These are phyloP conservation scores for Remersonia thermophila DNA, from an alignment of 2,329 filamentous ascomycete genomes.

Conservation along the genomic window DNA sequence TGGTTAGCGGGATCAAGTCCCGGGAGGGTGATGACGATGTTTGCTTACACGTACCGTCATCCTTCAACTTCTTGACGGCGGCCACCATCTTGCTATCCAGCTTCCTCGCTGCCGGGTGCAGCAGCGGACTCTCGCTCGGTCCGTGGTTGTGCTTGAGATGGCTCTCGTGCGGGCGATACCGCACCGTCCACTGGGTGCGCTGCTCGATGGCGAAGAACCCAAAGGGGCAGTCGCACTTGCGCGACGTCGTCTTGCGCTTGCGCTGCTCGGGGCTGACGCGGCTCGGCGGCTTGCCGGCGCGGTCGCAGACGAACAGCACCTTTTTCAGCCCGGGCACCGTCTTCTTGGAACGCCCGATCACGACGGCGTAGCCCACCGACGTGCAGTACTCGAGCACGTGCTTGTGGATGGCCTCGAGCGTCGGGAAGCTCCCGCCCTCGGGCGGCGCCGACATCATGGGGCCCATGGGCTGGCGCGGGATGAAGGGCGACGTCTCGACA, in stretches of 20 bases:
- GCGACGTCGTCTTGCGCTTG: conserved; percentile 54
- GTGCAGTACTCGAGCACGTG: conserved; percentile 53
- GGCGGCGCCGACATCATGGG: conserved; percentile 50
- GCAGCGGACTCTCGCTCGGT: conserved; percentile 53
- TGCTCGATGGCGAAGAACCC: conserved; percentile 60
- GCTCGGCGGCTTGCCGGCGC: conserved; percentile 49
- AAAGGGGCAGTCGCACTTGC: conserved; percentile 56
- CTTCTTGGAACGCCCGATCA: conserved; percentile 57
- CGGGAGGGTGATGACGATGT: neutral
- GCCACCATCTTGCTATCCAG: conserved; percentile 56
- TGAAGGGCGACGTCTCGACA: conserved; percentile 36
- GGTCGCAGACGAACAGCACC: conserved; percentile 54
- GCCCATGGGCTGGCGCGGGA: conserved; percentile 43
- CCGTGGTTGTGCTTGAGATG: conserved; percentile 53
- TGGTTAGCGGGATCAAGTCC: conserved; percentile 5
- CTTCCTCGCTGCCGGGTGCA: conserved; percentile 53
- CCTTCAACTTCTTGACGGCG: conserved; percentile 53
- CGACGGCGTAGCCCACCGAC: conserved; percentile 54
- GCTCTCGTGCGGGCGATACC: conserved; percentile 46
- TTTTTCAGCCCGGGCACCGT: conserved; percentile 55
- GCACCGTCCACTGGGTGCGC: conserved; percentile 53
- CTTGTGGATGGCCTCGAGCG: conserved; percentile 52
- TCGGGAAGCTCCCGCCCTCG: conserved; percentile 51
- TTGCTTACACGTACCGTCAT: conserved; percentile 40
- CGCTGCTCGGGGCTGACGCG: conserved; percentile 51